Conservation (phyloP, 1,284 basidiomycete genomes). For the Athelia psychrophila region DNA sequence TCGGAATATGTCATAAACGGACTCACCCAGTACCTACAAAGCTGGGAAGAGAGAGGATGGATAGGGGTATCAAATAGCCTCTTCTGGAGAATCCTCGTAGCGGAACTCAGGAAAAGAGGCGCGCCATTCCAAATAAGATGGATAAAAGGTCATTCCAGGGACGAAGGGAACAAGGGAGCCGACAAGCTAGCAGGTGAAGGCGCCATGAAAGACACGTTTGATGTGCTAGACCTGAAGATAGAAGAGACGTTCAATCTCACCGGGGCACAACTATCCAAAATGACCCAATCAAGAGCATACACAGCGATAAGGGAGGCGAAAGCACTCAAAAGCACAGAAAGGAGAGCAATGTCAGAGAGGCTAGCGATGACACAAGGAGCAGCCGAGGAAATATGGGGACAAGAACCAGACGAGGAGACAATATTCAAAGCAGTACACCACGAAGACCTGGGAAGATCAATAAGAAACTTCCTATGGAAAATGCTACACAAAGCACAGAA, state of each 20-base stretch:
- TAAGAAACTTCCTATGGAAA: not conserved
- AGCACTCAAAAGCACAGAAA: not conserved
- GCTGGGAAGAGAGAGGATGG: conserved; percentile 12
- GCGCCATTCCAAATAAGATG: conserved; percentile 12
- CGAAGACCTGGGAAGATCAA: not conserved
- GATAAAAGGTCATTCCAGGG: conserved; percentile 13
- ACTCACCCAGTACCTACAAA: conserved; percentile 7
- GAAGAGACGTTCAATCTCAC: conserved; percentile 2
- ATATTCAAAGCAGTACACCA: not conserved
- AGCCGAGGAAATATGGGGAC: not conserved
- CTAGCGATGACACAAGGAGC: not conserved
- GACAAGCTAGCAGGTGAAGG: conserved; percentile 10
- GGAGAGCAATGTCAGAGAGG: not conserved
- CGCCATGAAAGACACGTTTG: not conserved
- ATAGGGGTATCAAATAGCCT: conserved; percentile 6
- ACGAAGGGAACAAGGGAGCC: conserved; percentile 13
- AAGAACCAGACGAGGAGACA: not conserved
- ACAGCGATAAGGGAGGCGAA: conserved; percentile 3
- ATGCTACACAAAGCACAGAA: not conserved
- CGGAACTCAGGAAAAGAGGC: not conserved
- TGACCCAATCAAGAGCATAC: conserved; percentile 14
- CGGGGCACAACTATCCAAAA: conserved; percentile 9
- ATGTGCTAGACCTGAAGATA: conserved; percentile 3
- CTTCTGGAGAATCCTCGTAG: not conserved
- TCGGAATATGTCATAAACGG: conserved; percentile 9